Conservation (phyloP, 2,329 filamentous ascomycete species). For the Pseudogymnoascus sp. region DNA sequence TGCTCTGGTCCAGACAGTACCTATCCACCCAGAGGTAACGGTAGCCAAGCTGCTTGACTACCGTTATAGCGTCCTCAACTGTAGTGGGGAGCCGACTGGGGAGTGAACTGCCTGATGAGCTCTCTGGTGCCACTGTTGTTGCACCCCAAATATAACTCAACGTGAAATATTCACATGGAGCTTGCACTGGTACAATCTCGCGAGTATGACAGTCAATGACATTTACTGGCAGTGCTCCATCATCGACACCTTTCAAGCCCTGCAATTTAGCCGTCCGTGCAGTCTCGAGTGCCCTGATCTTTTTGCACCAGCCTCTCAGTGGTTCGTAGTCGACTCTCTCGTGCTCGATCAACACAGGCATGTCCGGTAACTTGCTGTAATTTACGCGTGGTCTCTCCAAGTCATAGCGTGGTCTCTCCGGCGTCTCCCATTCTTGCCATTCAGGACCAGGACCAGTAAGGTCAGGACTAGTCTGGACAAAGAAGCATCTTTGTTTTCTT, state of each 20-base stretch:
- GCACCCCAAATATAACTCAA: slow-evolving; percentile 14
- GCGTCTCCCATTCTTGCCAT: not conserved
- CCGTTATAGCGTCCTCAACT: slow-evolving; percentile 11
- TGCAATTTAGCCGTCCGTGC: not conserved
- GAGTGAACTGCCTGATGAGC: not conserved
- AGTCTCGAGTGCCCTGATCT: not conserved
- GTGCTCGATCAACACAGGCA: not conserved
- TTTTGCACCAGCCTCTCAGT: not conserved
- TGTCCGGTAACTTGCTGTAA: not conserved
- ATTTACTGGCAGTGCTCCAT: not conserved
- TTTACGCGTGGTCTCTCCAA: not conserved
- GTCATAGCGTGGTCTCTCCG: not conserved
- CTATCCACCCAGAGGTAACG: slow-evolving; percentile 14
- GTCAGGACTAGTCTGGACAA: not conserved
- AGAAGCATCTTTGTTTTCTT: not conserved
- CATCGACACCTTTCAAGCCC: not conserved
- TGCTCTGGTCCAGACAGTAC: slow-evolving; percentile 19
- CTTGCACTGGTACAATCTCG: not conserved
- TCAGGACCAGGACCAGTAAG: not conserved
- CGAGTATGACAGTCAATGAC: slow-evolving; percentile 12
- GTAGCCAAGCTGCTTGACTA: slow-evolving; percentile 9
- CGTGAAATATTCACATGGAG: slow-evolving; percentile 11
- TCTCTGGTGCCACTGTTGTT: not conserved
- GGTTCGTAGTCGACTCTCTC: not conserved
- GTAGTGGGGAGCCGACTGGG: slow-evolving; percentile 14